phyloP scores from a whole-genome alignment of 2,329 filamentous ascomycete genomes.

The Aspergillus tubingensis region DNA sequence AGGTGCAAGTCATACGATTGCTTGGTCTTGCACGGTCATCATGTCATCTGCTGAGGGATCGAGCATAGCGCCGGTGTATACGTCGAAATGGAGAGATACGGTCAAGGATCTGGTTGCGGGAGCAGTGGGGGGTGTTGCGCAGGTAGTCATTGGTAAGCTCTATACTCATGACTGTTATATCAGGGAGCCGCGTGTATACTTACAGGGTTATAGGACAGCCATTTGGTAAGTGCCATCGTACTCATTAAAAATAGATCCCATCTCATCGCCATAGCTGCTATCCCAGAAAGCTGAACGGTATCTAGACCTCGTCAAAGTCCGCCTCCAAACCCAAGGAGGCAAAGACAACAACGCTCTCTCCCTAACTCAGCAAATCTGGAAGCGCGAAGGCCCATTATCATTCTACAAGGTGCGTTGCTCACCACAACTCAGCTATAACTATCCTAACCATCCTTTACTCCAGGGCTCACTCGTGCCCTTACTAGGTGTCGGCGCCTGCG shows the following conservation, averaged over 20 bases:
- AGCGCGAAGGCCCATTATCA: constrained; percentile 77
- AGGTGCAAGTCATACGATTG: not conserved
- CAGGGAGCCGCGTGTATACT: not conserved
- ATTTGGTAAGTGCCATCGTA: not conserved
- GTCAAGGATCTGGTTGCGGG: not conserved
- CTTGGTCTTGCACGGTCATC: not conserved
- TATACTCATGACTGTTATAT: too few species aligned
- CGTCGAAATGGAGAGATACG: not conserved
- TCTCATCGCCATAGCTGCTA: too few species aligned
- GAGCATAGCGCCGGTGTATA: not conserved
- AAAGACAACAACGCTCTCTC: constrained; percentile 61
- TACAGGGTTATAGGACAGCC: not conserved
- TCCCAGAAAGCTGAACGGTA: too few species aligned
- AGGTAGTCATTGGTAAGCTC: not conserved
- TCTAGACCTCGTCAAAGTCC: constrained; percentile 86
- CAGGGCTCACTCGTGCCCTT: constrained; percentile 87
- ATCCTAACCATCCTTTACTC: not conserved
- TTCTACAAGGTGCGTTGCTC: constrained; percentile 68
- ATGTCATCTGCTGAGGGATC: not conserved
- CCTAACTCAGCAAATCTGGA: constrained; percentile 77
- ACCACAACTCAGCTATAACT: not conserved
- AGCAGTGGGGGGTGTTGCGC: not conserved
- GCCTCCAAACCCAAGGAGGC: constrained; percentile 79
- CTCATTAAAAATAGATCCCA: accelerated
- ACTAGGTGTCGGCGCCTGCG: constrained; percentile 90